phyloP scores from a whole-genome alignment of 495 filamentous ascomycete species.

The Aspergillus sclerotiicarbonarius region DNA sequence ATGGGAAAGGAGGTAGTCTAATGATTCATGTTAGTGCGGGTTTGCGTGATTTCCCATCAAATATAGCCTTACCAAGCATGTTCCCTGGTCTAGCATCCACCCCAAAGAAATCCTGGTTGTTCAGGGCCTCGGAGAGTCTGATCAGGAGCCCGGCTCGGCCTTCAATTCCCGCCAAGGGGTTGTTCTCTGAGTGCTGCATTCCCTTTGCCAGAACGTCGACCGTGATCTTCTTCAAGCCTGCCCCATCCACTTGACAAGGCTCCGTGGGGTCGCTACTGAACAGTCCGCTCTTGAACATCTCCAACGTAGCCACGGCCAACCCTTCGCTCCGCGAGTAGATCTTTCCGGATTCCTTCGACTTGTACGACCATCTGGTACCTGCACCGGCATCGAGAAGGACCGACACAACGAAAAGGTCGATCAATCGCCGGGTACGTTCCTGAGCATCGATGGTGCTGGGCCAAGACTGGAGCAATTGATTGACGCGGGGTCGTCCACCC shows the following conservation, averaged over 20 bases:
- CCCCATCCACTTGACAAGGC: constrained; percentile 86
- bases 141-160: constrained; percentile 80
- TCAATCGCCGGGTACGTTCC: constrained; percentile 62
- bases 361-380: constrained; percentile 73
- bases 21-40: constrained; percentile 6
- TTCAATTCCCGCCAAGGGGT: constrained; percentile 84
- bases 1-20: constrained; percentile 92
- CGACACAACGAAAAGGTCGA: constrained; percentile 67
- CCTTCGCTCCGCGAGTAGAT: constrained; percentile 86
- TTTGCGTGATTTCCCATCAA: too few relatives aligned
- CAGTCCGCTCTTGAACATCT: constrained; percentile 96
- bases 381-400: constrained; percentile 69
- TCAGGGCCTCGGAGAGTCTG: constrained; percentile 71
- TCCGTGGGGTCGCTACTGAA: constrained; percentile 82
- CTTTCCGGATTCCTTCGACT: constrained; percentile 83
- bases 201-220: constrained; percentile 72
- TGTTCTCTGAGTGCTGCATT: constrained; percentile 77
- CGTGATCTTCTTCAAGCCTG: constrained; percentile 72
- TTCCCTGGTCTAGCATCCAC: constrained; percentile 83
- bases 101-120: constrained; percentile 83
- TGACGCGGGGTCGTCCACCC: constrained; percentile 63
- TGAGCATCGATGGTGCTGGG: constrained; percentile 58
- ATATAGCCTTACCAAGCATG: constrained; percentile 74
- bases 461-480: constrained; percentile 65
- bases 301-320: constrained; percentile 86